These are phyloP conservation scores for Dipteronia dyeriana DNA, from an alignment of 345 rosid species.

Conservation along the genomic window DNA sequence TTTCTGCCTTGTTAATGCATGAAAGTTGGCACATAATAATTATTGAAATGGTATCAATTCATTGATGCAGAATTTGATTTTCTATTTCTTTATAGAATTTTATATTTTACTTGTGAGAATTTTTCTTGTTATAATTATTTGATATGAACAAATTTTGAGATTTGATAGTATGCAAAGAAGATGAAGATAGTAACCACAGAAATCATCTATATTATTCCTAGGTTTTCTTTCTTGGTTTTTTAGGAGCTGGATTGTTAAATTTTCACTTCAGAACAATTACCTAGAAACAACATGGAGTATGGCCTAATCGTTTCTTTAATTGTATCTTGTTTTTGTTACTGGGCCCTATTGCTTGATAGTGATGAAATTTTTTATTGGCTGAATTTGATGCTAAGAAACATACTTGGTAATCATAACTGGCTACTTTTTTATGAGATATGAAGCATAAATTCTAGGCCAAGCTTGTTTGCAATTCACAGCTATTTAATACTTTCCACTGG, in stretches of 20 bases:
- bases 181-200: background rate
- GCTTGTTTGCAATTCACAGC: background rate
- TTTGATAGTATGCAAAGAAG: constrained; percentile 1
- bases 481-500: background rate
- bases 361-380: background rate
- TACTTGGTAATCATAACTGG: background rate
- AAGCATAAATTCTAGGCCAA: background rate
- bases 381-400: background rate
- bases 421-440: background rate
- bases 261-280: background rate
- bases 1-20: background rate
- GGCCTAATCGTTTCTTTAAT: no score
- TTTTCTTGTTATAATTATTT: background rate
- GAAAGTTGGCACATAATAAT: background rate
- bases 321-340: background rate
- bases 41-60: background rate
- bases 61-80: background rate
- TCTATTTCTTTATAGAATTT: background rate
- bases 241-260: background rate
- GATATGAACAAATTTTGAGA: background rate
- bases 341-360: background rate
- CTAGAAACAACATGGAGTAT: no score
- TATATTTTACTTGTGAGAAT: background rate
- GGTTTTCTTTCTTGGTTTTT: no score
- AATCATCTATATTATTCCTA: no score